Evolutionary conservation across 73 alveolate genomes (phyloP), one percentile per base, ranked within the genome.

Genomic region (Blepharisma stoltei): DNA sequence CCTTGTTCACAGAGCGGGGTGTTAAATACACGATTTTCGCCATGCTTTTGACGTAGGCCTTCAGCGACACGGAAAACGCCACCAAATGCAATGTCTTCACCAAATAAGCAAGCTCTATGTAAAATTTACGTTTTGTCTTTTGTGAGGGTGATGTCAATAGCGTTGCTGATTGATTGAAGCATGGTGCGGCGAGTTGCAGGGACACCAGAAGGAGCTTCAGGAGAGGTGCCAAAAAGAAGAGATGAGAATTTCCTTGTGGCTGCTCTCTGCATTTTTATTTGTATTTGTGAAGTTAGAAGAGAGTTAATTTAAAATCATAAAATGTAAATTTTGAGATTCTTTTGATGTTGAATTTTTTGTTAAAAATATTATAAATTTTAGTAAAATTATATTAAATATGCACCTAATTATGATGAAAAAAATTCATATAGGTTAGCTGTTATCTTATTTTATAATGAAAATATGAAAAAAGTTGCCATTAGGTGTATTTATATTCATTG

Each of bases 81-180:
- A 41, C 99, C 99, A 70, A 94, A 94, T 45, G 94, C 95, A 54
- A 94, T 97, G 84, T 94, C 98, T 69, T 94, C 99, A 54, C 99
- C 99, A 78, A 94, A 94, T n/a, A 94, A 54, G 43, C 80, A 47
- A 20, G 93, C 82, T 21, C 80, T 71, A 37, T 25, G 6, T 47
- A 11, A 55, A 6, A 54, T 9, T 76, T 76, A 76, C 83, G 83
- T 78, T 50, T 85, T 77, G 78, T 91, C 94, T 7, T 86, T 76
- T 55, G 78, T 83, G 54, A 91, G 67, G 45, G 90, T 94, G 52
- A 88, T 81, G 80, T 91, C 97, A 45, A 91, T 78, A n/a, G 97
- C 86, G 38, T 91, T 89, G 66, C 76, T 54, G 43, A 91, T 87
- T n/a, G 97, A 92, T 60, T n/a, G 23, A 8, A 60, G 23, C 73